Evolutionary conservation across 305 asterid species (phyloP).

Genomic region (Solanum chacoense): DNA sequence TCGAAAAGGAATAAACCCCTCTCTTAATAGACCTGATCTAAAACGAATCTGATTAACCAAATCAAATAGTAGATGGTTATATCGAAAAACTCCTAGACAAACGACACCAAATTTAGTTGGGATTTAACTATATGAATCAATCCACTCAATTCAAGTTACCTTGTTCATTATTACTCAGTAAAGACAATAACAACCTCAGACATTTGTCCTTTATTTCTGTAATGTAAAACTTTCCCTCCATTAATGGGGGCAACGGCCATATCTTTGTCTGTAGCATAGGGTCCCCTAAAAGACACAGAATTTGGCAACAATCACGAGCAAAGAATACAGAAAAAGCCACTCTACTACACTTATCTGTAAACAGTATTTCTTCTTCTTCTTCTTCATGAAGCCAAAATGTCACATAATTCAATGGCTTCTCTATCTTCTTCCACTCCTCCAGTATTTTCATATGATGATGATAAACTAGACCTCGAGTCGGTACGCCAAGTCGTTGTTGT

Average conservation of each 20-base stretch:
- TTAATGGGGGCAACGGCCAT: slow-evolving; percentile 22
- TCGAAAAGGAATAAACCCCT: not conserved
- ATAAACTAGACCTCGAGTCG: slow-evolving; percentile 38
- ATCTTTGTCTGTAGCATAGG: slow-evolving; percentile 22
- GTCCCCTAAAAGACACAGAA: slow-evolving; percentile 22
- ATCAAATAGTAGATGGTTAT: not conserved
- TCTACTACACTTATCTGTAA: not conserved
- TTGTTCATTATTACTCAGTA: not conserved
- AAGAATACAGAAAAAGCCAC: slow-evolving; percentile 10
- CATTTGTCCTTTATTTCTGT: not conserved
- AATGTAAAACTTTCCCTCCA: slow-evolving; percentile 8
- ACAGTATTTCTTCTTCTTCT: slow-evolving; percentile 2
- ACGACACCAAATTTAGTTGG: not conserved
- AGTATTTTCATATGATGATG: slow-evolving; percentile 17
- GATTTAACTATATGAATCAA: not conserved
- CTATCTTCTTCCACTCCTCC: slow-evolving; percentile 15
- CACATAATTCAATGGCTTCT: slow-evolving; percentile 34
- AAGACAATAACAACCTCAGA: not conserved
- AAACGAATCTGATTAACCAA: not conserved
- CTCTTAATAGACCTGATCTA: not conserved
- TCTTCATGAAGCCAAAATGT: slow-evolving; percentile 20
- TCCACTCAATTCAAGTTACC: not conserved
- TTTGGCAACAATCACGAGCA: slow-evolving; percentile 40
- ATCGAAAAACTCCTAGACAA: not conserved
- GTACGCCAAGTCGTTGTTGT: slow-evolving; percentile 26